Evolutionary conservation across 352 stramenopile species (phyloP), one percentile per base, ranked within the genome.

Genomic region (Phytophthora megakarya): DNA sequence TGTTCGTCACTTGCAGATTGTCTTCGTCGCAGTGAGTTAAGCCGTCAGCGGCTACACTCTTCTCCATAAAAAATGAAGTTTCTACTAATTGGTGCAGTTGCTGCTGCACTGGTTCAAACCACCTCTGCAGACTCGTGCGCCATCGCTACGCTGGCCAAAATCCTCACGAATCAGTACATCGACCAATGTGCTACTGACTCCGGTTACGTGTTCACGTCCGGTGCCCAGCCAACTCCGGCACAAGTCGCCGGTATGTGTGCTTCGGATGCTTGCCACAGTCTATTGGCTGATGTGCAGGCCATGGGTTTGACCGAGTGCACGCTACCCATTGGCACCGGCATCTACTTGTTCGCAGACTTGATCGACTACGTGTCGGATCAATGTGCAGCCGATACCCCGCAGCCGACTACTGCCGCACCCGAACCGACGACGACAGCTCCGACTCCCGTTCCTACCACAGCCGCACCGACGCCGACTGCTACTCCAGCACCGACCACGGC

Each of bases 301-400:
- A 52, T 69, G 45, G 62, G 65, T 28, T 23, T 70, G 18, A 42
- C 58, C 12, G 68, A 76, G 28, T 76, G 68, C 32, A 76, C 58
- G 38, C 53, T 73, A 16, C 68, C 68, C 8, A 57, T 75, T 30
- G 60, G 65, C 43, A 15, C 59, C 48, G 37, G 56, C 3, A 76
- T 76, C 44, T 52, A 40, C 26, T 37, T 76, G 33, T 66, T 66
- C 25, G 54, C 64, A 3, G 69, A 76, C 38, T 49, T 76, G 33
- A 42, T 71, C 32, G 47, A 73, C 58, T 73, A 62, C 23, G 64
- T 70, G 33, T 55, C 49, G 25, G 45, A 57, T 13, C 62, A 72
- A 18, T 67, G 64, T 21, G 33, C 61, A 10, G 43, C 28, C 6
- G 44, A 60, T 32, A 47, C 44, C 7, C 51, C 60, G 8, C 25